A percentile compares a stretch with the other conserved stretches of the same genome.
phyloP scores from a whole-genome alignment of 2,329 filamentous ascomycete genomes.

The Fonsecaea monophora region DNA sequence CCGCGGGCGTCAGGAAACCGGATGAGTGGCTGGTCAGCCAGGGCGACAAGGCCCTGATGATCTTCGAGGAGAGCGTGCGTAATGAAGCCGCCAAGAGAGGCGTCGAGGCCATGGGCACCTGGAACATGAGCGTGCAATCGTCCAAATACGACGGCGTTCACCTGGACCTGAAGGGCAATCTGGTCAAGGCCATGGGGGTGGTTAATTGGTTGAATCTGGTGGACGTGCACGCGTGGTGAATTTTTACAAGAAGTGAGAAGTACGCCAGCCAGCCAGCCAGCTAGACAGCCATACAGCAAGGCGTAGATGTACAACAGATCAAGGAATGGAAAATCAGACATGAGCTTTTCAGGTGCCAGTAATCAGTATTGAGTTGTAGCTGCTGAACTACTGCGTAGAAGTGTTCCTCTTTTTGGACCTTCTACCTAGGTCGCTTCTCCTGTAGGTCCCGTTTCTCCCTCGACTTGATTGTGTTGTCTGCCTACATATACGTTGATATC shows the following conservation, averaged over 20 bases:
- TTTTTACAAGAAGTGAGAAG: background rate
- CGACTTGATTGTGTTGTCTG: no score
- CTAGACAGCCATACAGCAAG: no score
- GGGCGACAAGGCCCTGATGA: slow-evolving; percentile 56
- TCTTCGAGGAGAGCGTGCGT: slow-evolving; percentile 54
- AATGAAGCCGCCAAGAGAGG: slow-evolving; percentile 46
- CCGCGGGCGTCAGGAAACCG: slow-evolving; percentile 55
- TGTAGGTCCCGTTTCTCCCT: no score
- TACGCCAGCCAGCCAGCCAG: no score
- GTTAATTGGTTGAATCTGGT: slow-evolving; percentile 53
- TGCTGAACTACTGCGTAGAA: no score
- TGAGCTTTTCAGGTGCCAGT: no score
- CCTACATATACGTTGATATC: no score
- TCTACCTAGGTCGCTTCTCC: no score
- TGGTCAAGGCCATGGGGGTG: slow-evolving; percentile 59
- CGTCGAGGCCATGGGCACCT: slow-evolving; percentile 57
- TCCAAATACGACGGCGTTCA: slow-evolving; percentile 58
- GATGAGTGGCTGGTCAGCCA: slow-evolving; percentile 56
- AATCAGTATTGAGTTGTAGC: no score
- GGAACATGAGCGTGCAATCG: slow-evolving; percentile 60
- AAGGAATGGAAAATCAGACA: no score
- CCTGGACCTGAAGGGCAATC: slow-evolving; percentile 56
- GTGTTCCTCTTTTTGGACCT: no score
- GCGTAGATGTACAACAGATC: no score
- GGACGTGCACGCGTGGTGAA: slow-evolving; percentile 34